Evolutionary conservation across 768 basidiomycete species (phyloP), one percentile per base, ranked within the genome.

Genomic region (Rhizopogon roseolus): DNA sequence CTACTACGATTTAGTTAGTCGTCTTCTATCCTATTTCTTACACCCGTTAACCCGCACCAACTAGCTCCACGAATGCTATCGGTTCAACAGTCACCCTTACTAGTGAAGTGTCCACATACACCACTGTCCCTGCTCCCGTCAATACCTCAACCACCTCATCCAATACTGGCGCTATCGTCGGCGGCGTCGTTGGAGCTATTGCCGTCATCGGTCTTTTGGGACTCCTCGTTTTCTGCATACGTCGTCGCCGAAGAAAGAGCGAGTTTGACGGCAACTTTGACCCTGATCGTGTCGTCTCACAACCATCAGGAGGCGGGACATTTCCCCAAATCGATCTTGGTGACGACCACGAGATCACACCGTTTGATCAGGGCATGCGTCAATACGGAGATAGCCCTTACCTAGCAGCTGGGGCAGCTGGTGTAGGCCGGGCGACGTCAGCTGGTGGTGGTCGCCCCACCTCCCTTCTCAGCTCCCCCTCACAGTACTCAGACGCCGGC

Each of bases 241-340:
- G 67, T 6, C 60, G 52, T 25, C 57, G 62, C 2, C 45, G 37
- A 8, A 58, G 57, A 43, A 60, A 56, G 34, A 71, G 76, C 53
- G 77, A 79, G 27, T 79, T 79, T 43, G 77, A 79, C 52, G 77
- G 78, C 49, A 69, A 78, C 66, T 78, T 78, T 54, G 77, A 78
- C 38, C 78, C 77, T 0, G 78, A 78, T 54, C 72, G 70, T 5
- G 70, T 78, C 40, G 56, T 69, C 2, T 62, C 61, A 10, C 68
- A 66, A 32, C 36, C 14, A n/a, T 65, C 46, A 32, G 61, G 61
- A 4, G 66, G 63, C 16, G 62, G 59, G 40, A 69, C 63, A 0
- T 61, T 69, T 16, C 68, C 69, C 2, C 38, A 44, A 1, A 50
- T 69, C 50, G 65, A 67, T 49, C 62, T 66, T 11, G 57, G 60